These are phyloP conservation scores for Dactylella cylindrospora DNA, from an alignment of 2,329 filamentous ascomycete genomes.

Conservation along the genomic window DNA sequence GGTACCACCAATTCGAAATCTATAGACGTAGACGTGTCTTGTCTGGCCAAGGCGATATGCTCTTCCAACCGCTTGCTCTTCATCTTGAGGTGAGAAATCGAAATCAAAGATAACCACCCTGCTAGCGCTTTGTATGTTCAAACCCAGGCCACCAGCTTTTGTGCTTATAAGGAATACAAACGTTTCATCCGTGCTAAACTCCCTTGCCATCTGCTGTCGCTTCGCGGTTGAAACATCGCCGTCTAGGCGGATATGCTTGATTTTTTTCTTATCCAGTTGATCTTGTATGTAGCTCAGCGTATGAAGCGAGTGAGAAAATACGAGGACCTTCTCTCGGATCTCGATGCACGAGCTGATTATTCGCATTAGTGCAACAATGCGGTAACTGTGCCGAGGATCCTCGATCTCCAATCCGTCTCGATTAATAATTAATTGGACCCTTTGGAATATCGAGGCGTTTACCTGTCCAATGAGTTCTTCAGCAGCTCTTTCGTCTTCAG, in stretches of 20 bases:
- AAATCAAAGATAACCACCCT: slow-evolving; percentile 85
- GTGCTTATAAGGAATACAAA: slow-evolving; percentile 78
- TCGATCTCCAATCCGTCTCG: slow-evolving; percentile 47
- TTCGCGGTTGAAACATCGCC: slow-evolving; percentile 61
- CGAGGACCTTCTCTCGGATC: slow-evolving; percentile 70
- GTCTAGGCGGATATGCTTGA: slow-evolving; percentile 64
- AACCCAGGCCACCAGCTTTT: slow-evolving; percentile 74
- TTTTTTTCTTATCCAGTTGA: slow-evolving; percentile 49
- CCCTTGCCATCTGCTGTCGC: slow-evolving; percentile 66
- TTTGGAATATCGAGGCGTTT: slow-evolving; percentile 44
- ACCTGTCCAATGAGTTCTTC: slow-evolving; percentile 23
- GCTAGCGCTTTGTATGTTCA: slow-evolving; percentile 83
- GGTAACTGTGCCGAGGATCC: slow-evolving; percentile 62
- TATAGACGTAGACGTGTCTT: slow-evolving; percentile 82
- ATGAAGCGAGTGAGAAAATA: slow-evolving; percentile 74
- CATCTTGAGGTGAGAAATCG: slow-evolving; percentile 74
- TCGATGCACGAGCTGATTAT: slow-evolving; percentile 68
- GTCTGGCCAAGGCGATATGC: slow-evolving; percentile 82
- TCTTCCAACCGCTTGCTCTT: slow-evolving; percentile 83
- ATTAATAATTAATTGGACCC: slow-evolving; percentile 1
- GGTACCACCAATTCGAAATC: slow-evolving; percentile 74
- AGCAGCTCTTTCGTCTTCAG: slow-evolving; percentile 44
- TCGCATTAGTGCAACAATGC: slow-evolving; percentile 65
- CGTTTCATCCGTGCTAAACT: slow-evolving; percentile 64
- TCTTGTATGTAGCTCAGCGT: slow-evolving; percentile 53